Percentiles rank a stretch among this genome's conserved stretches.
These are phyloP conservation scores for Tricholoma sp. DNA, from an alignment of 768 basidiomycete genomes.

Conservation along the genomic window DNA sequence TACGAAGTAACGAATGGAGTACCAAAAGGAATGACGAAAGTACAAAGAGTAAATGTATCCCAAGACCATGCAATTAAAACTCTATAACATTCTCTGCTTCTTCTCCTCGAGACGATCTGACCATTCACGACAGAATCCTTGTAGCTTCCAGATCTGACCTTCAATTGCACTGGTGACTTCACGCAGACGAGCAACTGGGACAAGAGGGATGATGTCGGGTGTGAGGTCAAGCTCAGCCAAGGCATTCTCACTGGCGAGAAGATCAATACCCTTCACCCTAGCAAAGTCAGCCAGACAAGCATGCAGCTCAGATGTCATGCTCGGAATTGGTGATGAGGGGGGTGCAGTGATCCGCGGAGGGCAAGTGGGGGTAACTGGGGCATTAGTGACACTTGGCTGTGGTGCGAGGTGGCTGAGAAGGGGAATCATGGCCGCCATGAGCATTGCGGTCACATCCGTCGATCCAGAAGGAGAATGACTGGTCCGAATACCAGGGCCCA, in stretches of 20 bases:
- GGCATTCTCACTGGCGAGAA: neutral
- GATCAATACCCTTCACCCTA: neutral
- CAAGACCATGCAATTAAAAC: neutral
- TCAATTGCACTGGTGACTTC: slow-evolving; percentile 12
- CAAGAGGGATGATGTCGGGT: slow-evolving; percentile 15
- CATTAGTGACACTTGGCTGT: neutral
- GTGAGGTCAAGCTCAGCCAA: slow-evolving; percentile 6
- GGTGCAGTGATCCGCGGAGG: neutral
- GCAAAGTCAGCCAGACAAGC: slow-evolving; percentile 2
- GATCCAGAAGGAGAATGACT: neutral
- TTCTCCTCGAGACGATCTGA: slow-evolving; percentile 9
- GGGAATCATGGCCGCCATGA: neutral
- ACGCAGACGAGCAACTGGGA: slow-evolving; percentile 9
- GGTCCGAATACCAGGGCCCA: neutral
- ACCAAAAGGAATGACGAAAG: neutral
- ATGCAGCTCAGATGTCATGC: neutral
- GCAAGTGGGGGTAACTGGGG: neutral
- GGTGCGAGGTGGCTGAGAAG: neutral
- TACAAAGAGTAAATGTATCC: neutral
- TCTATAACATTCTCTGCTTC: neutral
- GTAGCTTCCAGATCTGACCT: slow-evolving; percentile 11
- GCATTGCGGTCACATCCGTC: neutral
- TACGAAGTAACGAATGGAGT: neutral
- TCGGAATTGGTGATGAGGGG: neutral
- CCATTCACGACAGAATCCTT: slow-evolving; percentile 12